These are phyloP conservation scores for Talaromyces sp. DNA, from an alignment of 2,329 filamentous ascomycete genomes.

Conservation along the genomic window DNA sequence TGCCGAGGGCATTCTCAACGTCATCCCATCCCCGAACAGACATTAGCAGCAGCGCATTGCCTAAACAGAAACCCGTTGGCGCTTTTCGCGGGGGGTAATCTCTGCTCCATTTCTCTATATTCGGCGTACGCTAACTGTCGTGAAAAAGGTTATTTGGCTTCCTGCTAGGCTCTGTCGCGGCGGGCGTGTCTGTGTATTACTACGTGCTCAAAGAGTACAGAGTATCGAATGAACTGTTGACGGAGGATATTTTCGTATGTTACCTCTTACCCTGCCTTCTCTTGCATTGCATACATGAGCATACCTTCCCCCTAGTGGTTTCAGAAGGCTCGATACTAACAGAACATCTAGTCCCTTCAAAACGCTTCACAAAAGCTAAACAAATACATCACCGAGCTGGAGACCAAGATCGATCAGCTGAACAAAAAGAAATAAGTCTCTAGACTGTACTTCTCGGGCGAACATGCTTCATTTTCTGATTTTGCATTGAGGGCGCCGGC, in stretches of 20 bases:
- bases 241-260: slow-evolving; percentile 93
- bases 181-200: slow-evolving; percentile 81
- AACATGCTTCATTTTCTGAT: background rate
- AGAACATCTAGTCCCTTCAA: slow-evolving; percentile 70
- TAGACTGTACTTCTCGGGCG: background rate
- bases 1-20: slow-evolving; percentile 33
- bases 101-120: slow-evolving; percentile 18
- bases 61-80: slow-evolving; percentile 65
- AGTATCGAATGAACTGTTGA: slow-evolving; percentile 86
- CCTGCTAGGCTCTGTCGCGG: slow-evolving; percentile 76
- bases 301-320: background rate
- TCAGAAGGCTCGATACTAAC: background rate
- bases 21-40: slow-evolving; percentile 38
- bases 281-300: background rate
- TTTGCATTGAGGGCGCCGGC: slow-evolving; percentile 11
- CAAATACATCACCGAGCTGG: slow-evolving; percentile 76
- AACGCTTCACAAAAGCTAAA: slow-evolving; percentile 82
- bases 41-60: slow-evolving; percentile 38
- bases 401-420: slow-evolving; percentile 70
- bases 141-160: slow-evolving; percentile 82
- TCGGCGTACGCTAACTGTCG: slow-evolving; percentile 7
- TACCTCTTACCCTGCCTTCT: slow-evolving; percentile 29
- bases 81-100: slow-evolving; percentile 71
- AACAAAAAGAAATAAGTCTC: slow-evolving; percentile 63
- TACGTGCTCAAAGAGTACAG: slow-evolving; percentile 94